Conservation (phyloP, 2,329 filamentous ascomycete species). For the Neocucurbitaria cava region DNA sequence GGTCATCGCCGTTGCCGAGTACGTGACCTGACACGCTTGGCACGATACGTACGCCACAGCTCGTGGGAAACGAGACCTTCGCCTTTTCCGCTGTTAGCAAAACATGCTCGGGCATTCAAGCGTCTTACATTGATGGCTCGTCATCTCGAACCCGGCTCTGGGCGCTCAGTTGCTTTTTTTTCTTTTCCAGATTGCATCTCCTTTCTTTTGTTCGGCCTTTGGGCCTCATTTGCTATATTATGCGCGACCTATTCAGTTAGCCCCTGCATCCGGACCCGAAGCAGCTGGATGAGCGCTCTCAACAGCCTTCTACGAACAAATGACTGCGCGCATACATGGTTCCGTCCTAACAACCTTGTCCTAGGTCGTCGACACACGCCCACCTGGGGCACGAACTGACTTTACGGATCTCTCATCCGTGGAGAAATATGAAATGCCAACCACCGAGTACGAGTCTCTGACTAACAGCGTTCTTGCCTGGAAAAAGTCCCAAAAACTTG, state of each 20-base stretch:
- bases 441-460: constrained; percentile 83
- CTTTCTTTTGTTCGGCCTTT: constrained; percentile 21
- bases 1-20: constrained; percentile 13
- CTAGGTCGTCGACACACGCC: constrained; percentile 82
- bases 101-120: constrained; percentile 11
- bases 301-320: constrained; percentile 20
- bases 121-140: constrained; percentile 8
- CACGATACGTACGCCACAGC: constrained; percentile 2
- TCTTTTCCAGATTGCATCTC: constrained; percentile 6
- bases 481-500: constrained; percentile 96
- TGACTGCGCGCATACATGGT: constrained; percentile 16
- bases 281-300: constrained; percentile 11
- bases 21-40: constrained; percentile 14
- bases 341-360: constrained; percentile 28
- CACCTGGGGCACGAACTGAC: constrained; percentile 76
- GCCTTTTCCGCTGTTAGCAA: constrained; percentile 14
- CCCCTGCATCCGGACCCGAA: constrained; percentile 20
- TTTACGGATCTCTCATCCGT: constrained; percentile 82
- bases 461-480: constrained; percentile 89
- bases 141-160: not conserved
- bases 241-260: constrained; percentile 13
- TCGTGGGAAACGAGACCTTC: constrained; percentile 10
- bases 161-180: constrained; percentile 6
- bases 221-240: constrained; percentile 11
- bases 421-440: constrained; percentile 89